Conservation (phyloP, 140 eudicot species). For the Oenanthe javanica region DNA sequence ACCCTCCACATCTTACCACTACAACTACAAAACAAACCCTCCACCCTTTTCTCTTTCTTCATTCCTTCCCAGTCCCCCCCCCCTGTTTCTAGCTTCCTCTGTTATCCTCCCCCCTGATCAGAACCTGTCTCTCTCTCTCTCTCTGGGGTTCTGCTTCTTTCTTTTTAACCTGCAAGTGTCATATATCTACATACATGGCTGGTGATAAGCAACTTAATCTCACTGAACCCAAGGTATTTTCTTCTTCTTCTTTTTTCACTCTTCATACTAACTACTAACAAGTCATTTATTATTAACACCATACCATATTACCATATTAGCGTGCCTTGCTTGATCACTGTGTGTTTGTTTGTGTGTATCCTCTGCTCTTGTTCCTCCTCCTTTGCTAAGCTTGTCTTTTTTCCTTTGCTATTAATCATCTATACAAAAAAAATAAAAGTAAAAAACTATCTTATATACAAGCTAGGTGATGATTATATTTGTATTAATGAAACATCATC, state of each 20-base stretch:
- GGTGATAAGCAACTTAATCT: slow-evolving; percentile 67
- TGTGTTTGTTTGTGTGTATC: background rate
- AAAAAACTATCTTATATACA: no score
- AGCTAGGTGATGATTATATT: background rate
- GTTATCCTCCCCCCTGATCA: no score
- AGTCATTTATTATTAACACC: no score
- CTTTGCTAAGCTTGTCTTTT: no score
- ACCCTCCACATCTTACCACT: background rate
- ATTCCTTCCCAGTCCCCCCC: background rate
- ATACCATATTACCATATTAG: background rate
- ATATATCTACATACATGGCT: slow-evolving; percentile 29
- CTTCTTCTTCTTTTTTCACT: background rate
- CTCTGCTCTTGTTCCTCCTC: background rate
- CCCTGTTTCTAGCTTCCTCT: no score
- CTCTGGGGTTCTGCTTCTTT: background rate
- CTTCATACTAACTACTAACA: no score
- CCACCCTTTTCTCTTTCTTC: background rate
- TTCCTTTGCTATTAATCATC: no score
- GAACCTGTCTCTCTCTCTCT: background rate
- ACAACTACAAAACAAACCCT: background rate
- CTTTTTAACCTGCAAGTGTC: background rate
- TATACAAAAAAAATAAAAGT: no score
- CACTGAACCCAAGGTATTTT: slow-evolving; percentile 71
- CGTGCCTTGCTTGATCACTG: background rate
- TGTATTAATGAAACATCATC: background rate